Percentiles rank a stretch among this genome's conserved stretches.
These are phyloP conservation scores for Ophiocordyceps robertsii DNA, from an alignment of 2,329 filamentous ascomycete genomes.

Conservation along the genomic window DNA sequence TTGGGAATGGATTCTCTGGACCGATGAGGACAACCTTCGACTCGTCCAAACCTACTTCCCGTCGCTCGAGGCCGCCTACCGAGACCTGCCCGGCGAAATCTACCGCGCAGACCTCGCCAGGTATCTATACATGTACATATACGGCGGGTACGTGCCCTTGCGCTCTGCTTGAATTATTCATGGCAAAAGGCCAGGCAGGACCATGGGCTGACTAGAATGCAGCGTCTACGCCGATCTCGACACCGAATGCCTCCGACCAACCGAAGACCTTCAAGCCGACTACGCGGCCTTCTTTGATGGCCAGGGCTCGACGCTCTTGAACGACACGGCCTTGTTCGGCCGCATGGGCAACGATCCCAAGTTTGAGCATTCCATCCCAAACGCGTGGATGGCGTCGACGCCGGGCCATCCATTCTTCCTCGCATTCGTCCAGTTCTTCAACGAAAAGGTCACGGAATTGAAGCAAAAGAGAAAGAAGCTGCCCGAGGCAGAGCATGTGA, in stretches of 20 bases:
- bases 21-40: constrained; percentile 20
- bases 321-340: constrained; percentile 13
- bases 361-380: constrained; percentile 19
- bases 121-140: constrained; percentile 22
- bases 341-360: constrained; percentile 16
- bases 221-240: constrained; percentile 18
- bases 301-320: not conserved
- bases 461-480: not conserved
- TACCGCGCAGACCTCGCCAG: constrained; percentile 18
- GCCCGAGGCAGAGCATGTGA: constrained; percentile 2
- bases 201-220: not conserved
- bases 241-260: constrained; percentile 3
- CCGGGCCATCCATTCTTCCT: constrained; percentile 21
- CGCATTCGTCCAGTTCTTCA: constrained; percentile 6
- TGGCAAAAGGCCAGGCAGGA: no score
- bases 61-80: constrained; percentile 15
- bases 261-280: not conserved
- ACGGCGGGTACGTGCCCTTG: constrained; percentile 15
- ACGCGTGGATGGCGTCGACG: constrained; percentile 22
- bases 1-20: constrained; percentile 23
- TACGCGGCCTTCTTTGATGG: not conserved
- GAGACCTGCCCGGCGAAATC: constrained; percentile 15
- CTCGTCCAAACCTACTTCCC: constrained; percentile 18
- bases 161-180: not conserved
- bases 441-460: not conserved